A percentile compares a stretch with the other conserved stretches of the same genome.
These are phyloP conservation scores for Penicillium canescens DNA, from an alignment of 495 filamentous ascomycete genomes.

Conservation along the genomic window DNA sequence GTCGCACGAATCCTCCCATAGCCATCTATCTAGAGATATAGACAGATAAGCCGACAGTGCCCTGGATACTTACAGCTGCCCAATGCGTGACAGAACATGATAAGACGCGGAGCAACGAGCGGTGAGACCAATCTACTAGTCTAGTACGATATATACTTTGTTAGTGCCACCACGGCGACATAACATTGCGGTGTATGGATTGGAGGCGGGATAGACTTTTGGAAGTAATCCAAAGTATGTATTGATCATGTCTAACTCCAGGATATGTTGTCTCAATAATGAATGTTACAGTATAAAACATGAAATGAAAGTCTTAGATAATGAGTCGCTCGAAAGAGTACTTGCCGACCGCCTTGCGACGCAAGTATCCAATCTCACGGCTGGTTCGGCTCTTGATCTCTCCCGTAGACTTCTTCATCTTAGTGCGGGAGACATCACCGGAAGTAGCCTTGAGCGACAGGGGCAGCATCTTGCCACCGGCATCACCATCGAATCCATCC, in stretches of 20 bases:
- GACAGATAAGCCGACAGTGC: too few relatives aligned
- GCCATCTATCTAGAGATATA: too few relatives aligned
- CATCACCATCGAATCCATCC: conserved; percentile 37
- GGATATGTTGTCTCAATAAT: conserved; percentile 19
- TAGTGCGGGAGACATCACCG: conserved; percentile 55
- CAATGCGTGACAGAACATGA: too few relatives aligned
- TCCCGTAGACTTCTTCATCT: conserved; percentile 44
- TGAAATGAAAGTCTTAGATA: conserved; percentile 40
- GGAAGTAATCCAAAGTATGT: background rate
- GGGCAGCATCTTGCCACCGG: conserved; percentile 50
- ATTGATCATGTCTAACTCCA: conserved; percentile 23
- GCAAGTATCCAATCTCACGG: conserved; percentile 70
- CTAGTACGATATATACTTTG: too few relatives aligned
- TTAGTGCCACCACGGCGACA: too few relatives aligned
- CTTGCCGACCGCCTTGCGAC: conserved; percentile 68
- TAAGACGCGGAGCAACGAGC: too few relatives aligned
- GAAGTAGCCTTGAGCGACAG: conserved; percentile 70
- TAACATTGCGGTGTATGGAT: too few relatives aligned
- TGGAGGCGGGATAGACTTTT: background rate
- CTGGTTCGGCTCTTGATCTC: conserved; percentile 62
- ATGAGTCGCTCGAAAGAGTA: conserved; percentile 77
- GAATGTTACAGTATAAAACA: conserved; percentile 24
- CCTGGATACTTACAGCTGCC: too few relatives aligned
- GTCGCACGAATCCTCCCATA: too few relatives aligned
- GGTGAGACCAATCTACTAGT: too few relatives aligned